A percentile compares a stretch with the other conserved stretches of the same genome.
Conservation (phyloP, 495 filamentous ascomycete genomes). For the Penicillium pancosmium region DNA sequence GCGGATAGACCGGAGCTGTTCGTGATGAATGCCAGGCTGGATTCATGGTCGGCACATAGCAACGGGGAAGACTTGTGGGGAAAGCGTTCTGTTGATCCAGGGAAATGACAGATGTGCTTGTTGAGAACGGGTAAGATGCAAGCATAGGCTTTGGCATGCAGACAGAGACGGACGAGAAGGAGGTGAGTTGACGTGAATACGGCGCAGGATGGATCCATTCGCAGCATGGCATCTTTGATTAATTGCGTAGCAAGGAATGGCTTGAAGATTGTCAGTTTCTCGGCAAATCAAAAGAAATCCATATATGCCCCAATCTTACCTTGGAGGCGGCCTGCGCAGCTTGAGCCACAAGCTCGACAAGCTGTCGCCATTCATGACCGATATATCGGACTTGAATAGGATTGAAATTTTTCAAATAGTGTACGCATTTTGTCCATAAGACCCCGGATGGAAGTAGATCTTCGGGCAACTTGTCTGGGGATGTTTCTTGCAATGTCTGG, state of each 20-base stretch:
- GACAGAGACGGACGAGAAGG: slow-evolving; percentile 60
- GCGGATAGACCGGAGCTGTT: slow-evolving; percentile 58
- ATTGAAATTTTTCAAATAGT: slow-evolving; percentile 58
- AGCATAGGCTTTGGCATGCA: slow-evolving; percentile 55
- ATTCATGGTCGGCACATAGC: slow-evolving; percentile 35
- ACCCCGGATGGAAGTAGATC: slow-evolving; percentile 34
- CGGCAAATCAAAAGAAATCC: background rate
- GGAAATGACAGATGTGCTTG: slow-evolving; percentile 67
- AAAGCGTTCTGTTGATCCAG: slow-evolving; percentile 37
- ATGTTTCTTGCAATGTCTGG: slow-evolving; percentile 25
- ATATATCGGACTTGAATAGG: slow-evolving; percentile 61
- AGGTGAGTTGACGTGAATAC: slow-evolving; percentile 72
- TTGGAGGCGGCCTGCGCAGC: slow-evolving; percentile 43
- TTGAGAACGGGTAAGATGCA: slow-evolving; percentile 68
- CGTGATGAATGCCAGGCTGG: slow-evolving; percentile 55
- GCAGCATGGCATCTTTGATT: slow-evolving; percentile 67
- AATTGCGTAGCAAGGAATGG: slow-evolving; percentile 61
- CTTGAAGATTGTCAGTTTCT: slow-evolving; percentile 37
- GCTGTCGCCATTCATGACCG: slow-evolving; percentile 52
- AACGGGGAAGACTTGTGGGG: slow-evolving; percentile 20
- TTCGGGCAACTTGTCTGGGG: slow-evolving; percentile 22
- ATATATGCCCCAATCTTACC: slow-evolving; percentile 33
- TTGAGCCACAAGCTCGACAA: slow-evolving; percentile 51
- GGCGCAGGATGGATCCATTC: slow-evolving; percentile 69
- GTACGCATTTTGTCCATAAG: slow-evolving; percentile 51